Evolutionary conservation across 768 basidiomycete species (phyloP), one percentile per base, ranked within the genome.

Genomic region (Leccinellum rugosiceps): DNA sequence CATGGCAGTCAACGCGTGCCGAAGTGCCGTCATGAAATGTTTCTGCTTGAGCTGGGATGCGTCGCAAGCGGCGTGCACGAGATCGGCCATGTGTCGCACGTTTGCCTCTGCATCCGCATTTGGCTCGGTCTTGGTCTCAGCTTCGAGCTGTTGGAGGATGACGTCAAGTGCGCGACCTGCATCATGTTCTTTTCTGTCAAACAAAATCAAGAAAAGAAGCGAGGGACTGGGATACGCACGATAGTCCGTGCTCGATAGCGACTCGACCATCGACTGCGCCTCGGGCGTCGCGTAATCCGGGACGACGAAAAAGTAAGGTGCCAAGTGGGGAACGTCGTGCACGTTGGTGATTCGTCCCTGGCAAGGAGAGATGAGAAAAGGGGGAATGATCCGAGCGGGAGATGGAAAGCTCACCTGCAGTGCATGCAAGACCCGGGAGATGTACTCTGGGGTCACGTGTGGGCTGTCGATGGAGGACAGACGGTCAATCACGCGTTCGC

Each of bases 1-100:
- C 75, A 85, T 83, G 2, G 87, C 94, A 1, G 88, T 94, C 62
- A 97, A 68, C 3, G 88, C 89, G 66, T 90, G 83, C 52, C 95
- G 74, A 51, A 96, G 71, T 0, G 83, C 80, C 2, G 81, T 86
- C 85, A 94, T 87, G 62, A 92, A 83, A 21, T 74, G 62, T 52
- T 81, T 86, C 45, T 72, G 72, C 52, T 78, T 74, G 13, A 82
- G 55, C 3, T 69, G 72, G 2, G 77, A 63, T 31, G 64, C 68
- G 32, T 76, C 71, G 32, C 75, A 77, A 61, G 79, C 78, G 13
- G 77, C 72, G 26, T 83, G 78, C 8, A 88, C 65, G 5, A 79
- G 43, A 17, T 74, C 71, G 35, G 56, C 49, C 3, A 63, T 30
- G 1, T 41, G 30, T 30, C 26, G 15, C 8, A 28, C 19, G 34